Evolutionary conservation across 805 yeast genomes (phyloP), one percentile per base, ranked within the genome.

Genomic region (Saturnispora gosingensis): DNA sequence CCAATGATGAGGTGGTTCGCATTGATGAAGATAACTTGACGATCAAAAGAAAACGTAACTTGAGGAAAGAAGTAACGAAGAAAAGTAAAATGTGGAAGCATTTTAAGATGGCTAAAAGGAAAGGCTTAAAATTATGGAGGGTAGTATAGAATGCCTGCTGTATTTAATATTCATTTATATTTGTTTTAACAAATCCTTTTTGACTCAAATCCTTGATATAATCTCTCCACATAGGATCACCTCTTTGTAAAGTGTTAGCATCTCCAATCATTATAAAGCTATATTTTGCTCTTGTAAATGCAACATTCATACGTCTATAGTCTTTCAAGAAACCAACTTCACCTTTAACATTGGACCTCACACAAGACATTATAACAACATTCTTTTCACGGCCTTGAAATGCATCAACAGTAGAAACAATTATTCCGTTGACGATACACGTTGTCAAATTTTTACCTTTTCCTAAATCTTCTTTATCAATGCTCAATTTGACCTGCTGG

Each of bases 351-450:
- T 83, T 83, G 20, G 82, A 78, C 59, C 97, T 74, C 32, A 88
- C 96, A 61, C 93, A 80, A 3, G 93, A 81, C 54, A 88, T 71
- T 22, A 89, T 75, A 39, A 88, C 83, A 52, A 81, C 83, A 60
- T 85, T 89, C 68, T 87, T 88, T 61, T 88, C 96, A 59, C 95
- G 75, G 30, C 96, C 96, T 67, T 88, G 96, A 70, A 88, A 88
- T 1, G 96, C 93, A 66, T 88, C 97, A n/a, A 88, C 85, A 0
- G 88, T 67, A 15, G 77, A 73, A 57, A 78, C 68, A 67, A 75
- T 69, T 16, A 76, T 62, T 4, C 74, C 76, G 49, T 72, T 70
- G 39, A 76, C 64, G 42, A 57, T 58, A 56, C 78, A 80, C 49
- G 78, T 73, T 2, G 78, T 76, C 13, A 72, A 70, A 18, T 58